Evolutionary conservation across 208 protist genomes (phyloP), one percentile per base, ranked within the genome.

Genomic region (Acanthamoeba divionensis): DNA sequence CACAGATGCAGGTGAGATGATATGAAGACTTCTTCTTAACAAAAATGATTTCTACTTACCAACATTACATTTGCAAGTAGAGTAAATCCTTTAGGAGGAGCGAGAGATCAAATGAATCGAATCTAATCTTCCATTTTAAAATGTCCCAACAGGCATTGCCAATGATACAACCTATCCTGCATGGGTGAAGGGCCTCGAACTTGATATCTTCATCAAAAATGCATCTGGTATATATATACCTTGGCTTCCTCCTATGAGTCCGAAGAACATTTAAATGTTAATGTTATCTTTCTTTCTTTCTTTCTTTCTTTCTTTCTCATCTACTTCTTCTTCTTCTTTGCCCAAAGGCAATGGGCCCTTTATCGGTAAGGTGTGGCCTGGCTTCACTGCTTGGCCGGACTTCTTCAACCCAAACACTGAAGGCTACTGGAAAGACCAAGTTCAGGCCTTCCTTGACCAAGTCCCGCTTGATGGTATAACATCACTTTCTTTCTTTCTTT

Each of bases 331-430:
- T 6, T 47, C 47, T 57, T 8, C 1, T 44, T 21, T 5, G 36
- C 26, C 6, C 1, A 24, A 24, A 88, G 54, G 15, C 8, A 67
- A 54, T n/a, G n/a, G n/a, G 45, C 60, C 90, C 12, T 47, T 91
- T 0, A 36, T 93, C 5, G 90, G 93, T 31, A 91, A 48, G 52
- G 87, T 93, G 15, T 95, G 93, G 93, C 95, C 93, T 4, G 94
- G 93, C 12, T 31, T 47, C 33, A 92, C 85, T 2, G 82, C 63
- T 41, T 97, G 95, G 91, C 95, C 96, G 45, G 96, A 97, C 87
- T 96, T 95, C 50, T 86, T 92, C 9, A 0, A 96, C 67, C 94
- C 93, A 7, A 66, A 93, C n/a, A 54, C 92, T 4, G 31, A 8
- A 15, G 4, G 21, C 12, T 97, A 93, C 33, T 97, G 96, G 96